Evolutionary conservation across 176 grass and related monocot genomes (phyloP), one percentile per base, ranked within the genome.

Genomic region (Canna indica): DNA sequence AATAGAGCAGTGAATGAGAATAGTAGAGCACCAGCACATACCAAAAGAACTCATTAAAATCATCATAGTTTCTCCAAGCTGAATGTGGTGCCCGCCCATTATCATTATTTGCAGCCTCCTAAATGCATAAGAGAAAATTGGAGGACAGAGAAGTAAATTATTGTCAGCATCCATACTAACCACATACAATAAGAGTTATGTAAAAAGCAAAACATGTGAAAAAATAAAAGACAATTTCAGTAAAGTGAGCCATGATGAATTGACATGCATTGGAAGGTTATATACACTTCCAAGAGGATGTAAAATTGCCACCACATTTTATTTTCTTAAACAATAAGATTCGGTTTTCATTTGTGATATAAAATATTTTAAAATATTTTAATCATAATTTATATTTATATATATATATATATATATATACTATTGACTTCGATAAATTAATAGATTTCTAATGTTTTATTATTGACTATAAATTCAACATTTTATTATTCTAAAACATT

Each of bases 11-110:
- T 32, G 5, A 38, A 73, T n/a, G 33, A n/a, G 52, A 76, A 84
- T 67, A 48, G 30, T 57, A 59, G 44, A 46, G 36, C 67, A 75
- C 45, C 54, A 75, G 16, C 0, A 41, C 36, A 67, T 80, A 96
- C 91, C 91, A 96, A 62, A 96, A 96, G 50, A 91, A 91, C 74
- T 96, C 91, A 61, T 96, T 96, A 66, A 96, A 96, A 75, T 96
- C 91, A 76, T 96, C 91, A 76, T 96, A 96, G 74, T 96, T 96
- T 86, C 91, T 88, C 91, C 91, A 96, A 67, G 81, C 91, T 78
- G 91, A 96, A 88, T 96, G 91, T 44, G 91, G 70, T 76, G 91
- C 88, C 7, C 70, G 83, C 13, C 91, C 91, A 36, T 90, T 82
- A 60, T 82, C 68, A 82, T 82, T 96, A 71, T 88, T 91, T 27